Conservation (phyloP, 2,329 filamentous ascomycete genomes). For the Chaetomium sp. region DNA sequence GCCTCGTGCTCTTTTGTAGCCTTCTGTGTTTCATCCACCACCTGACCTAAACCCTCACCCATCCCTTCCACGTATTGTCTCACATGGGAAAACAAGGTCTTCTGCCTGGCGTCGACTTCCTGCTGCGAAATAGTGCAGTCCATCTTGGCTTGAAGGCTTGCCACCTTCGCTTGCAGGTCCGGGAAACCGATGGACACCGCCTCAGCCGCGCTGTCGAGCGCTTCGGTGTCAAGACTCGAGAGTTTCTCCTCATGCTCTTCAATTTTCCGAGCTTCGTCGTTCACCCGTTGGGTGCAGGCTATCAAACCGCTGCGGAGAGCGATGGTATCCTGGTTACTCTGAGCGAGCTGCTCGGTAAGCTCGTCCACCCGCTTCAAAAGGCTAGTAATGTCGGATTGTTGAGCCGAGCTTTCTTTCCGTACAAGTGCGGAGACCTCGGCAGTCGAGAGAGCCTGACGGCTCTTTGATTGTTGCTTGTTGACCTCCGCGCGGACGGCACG, state of each 20-base stretch:
- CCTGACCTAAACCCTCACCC: background rate
- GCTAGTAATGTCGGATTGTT: slow-evolving; percentile 9
- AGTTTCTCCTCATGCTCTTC: slow-evolving; percentile 25
- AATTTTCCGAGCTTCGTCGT: slow-evolving; percentile 11
- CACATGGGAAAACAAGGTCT: background rate
- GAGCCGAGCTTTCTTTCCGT: slow-evolving; percentile 3
- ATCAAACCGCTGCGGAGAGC: slow-evolving; percentile 1
- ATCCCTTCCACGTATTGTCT: background rate
- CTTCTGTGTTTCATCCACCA: slow-evolving; percentile 5
- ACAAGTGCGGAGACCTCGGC: slow-evolving; percentile 5
- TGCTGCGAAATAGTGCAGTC: slow-evolving; percentile 1
- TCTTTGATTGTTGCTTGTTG: slow-evolving; percentile 10
- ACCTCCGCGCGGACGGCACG: slow-evolving; percentile 2
- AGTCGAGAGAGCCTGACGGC: background rate
- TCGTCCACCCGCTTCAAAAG: slow-evolving; percentile 15
- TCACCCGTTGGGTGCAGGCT: slow-evolving; percentile 6
- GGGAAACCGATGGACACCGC: slow-evolving; percentile 24
- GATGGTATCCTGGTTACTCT: slow-evolving; percentile 9
- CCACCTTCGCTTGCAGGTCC: slow-evolving; percentile 15
- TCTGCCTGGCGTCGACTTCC: slow-evolving; percentile 15
- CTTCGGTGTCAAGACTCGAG: slow-evolving; percentile 21
- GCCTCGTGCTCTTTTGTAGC: background rate
- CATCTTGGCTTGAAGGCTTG: slow-evolving; percentile 18
- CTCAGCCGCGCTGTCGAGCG: slow-evolving; percentile 21
- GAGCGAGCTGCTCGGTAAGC: slow-evolving; percentile 7